These are phyloP conservation scores for Leishmania guyanensis DNA, from an alignment of 208 protist species.

Conservation along the genomic window DNA sequence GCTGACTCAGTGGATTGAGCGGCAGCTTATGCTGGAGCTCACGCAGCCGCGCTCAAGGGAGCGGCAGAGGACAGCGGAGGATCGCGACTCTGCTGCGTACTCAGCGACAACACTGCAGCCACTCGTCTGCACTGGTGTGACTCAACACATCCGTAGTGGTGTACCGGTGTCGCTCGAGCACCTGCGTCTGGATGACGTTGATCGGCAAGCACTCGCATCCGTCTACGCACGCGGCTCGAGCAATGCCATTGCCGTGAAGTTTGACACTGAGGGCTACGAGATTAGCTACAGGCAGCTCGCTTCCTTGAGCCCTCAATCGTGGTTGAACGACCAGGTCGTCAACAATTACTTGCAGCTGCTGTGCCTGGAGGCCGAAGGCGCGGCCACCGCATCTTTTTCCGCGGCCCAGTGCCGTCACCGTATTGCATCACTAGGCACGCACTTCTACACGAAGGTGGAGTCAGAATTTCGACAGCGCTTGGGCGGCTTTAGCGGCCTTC, in stretches of 20 bases:
- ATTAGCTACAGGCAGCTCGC: constrained; percentile 69
- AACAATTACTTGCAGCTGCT: constrained; percentile 83
- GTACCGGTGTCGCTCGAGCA: constrained; percentile 31
- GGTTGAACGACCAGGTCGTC: constrained; percentile 87
- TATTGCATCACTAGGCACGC: constrained; percentile 61
- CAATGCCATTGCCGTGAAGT: constrained; percentile 34
- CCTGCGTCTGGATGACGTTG: constrained; percentile 46
- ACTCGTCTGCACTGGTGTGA: constrained; percentile 35
- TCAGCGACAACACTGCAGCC: background rate
- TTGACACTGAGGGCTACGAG: constrained; percentile 36
- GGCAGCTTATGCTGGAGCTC: constrained; percentile 23
- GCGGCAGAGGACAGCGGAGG: background rate
- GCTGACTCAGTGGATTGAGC: constrained; percentile 44
- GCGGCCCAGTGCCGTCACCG: constrained; percentile 12
- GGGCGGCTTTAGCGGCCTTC: background rate
- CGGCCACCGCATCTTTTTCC: constrained; percentile 2
- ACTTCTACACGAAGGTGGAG: constrained; percentile 82
- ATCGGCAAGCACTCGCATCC: constrained; percentile 24
- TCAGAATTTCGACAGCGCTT: constrained; percentile 29
- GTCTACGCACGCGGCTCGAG: constrained; percentile 26
- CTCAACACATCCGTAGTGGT: constrained; percentile 41
- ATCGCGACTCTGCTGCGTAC: background rate
- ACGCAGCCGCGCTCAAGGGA: background rate
- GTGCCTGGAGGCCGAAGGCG: constrained; percentile 27
- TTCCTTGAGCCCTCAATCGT: constrained; percentile 48